Conservation (phyloP, 768 basidiomycete species). For the Leccinum longicurvipes region DNA sequence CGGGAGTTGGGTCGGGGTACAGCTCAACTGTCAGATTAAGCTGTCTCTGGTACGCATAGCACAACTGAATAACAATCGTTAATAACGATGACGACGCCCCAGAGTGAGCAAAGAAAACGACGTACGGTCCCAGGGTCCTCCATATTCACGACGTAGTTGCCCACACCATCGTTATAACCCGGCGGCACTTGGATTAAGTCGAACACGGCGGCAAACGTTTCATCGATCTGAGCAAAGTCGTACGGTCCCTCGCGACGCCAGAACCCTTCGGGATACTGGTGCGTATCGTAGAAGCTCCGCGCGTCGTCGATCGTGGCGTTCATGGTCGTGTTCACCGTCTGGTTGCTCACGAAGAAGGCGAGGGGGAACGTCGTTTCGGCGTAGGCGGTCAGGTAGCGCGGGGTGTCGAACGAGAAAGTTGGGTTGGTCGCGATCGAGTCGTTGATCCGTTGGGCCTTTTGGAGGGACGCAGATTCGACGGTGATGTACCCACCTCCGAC, state of each 20-base stretch:
- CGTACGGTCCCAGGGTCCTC: conserved; percentile 13
- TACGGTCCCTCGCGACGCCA: conserved; percentile 18
- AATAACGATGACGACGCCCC: neutral
- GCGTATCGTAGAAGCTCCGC: conserved; percentile 16
- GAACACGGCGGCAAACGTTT: neutral
- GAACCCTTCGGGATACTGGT: conserved; percentile 20
- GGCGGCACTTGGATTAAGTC: conserved; percentile 6
- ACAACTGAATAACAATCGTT: conserved; percentile 8
- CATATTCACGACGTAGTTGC: conserved; percentile 13
- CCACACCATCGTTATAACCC: conserved; percentile 16
- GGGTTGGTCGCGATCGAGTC: conserved; percentile 26
- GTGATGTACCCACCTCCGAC: conserved; percentile 20
- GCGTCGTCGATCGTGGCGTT: conserved; percentile 15
- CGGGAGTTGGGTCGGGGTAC: conserved; percentile 21
- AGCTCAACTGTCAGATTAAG: conserved; percentile 16
- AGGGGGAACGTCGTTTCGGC: conserved; percentile 24
- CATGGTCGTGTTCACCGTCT: conserved; percentile 16
- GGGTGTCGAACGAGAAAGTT: conserved; percentile 20
- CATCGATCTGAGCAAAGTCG: neutral
- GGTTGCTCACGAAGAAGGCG: conserved; percentile 25
- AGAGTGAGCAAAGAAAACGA: neutral
- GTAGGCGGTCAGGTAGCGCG: conserved; percentile 20
- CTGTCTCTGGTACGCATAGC: conserved; percentile 21
- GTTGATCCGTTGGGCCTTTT: conserved; percentile 23
- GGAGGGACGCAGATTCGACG: conserved; percentile 19